A percentile compares a stretch with the other conserved stretches of the same genome.
Evolutionary conservation across 352 stramenopile genomes (phyloP).

Genomic region (Phytophthora pistaciae): DNA sequence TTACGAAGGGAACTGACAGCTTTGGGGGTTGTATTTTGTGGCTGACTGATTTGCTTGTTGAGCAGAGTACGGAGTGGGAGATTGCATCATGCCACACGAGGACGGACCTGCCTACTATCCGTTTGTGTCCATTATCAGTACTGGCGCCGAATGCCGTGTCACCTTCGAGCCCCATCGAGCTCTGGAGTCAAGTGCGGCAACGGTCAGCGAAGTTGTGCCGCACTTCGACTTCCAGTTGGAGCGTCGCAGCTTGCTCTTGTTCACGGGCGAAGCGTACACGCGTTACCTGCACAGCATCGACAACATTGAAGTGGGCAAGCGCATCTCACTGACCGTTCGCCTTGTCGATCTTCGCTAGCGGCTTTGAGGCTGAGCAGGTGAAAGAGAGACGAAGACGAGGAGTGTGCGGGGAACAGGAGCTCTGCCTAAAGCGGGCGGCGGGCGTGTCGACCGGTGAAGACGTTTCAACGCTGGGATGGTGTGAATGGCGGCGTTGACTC

Average conservation of each 20-base stretch:
- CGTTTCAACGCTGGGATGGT: constrained; percentile 22
- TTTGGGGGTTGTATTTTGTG: background rate
- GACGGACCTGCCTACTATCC: constrained; percentile 78
- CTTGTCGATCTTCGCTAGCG: constrained; percentile 43
- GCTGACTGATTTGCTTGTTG: background rate
- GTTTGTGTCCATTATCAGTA: constrained; percentile 75
- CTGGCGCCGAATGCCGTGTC: constrained; percentile 59
- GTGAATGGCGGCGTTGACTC: constrained; percentile 10
- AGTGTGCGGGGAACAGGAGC: background rate
- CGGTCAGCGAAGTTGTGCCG: constrained; percentile 1
- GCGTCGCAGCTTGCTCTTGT: constrained; percentile 65
- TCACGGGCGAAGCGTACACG: constrained; percentile 67
- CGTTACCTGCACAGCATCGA: constrained; percentile 73
- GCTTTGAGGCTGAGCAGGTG: background rate
- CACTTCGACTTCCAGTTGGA: constrained; percentile 54
- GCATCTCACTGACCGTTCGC: constrained; percentile 69
- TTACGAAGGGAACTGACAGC: background rate
- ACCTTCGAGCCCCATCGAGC: constrained; percentile 69
- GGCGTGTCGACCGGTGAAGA: constrained; percentile 12
- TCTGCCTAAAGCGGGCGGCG: background rate
- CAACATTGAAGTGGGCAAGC: constrained; percentile 50
- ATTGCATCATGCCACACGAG: constrained; percentile 77
- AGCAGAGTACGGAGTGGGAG: constrained; percentile 69
- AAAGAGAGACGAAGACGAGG: background rate
- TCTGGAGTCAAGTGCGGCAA: constrained; percentile 1